phyloP scores from a whole-genome alignment of 176 grass and related monocot genomes.

The Thinopyrum elongatum region DNA sequence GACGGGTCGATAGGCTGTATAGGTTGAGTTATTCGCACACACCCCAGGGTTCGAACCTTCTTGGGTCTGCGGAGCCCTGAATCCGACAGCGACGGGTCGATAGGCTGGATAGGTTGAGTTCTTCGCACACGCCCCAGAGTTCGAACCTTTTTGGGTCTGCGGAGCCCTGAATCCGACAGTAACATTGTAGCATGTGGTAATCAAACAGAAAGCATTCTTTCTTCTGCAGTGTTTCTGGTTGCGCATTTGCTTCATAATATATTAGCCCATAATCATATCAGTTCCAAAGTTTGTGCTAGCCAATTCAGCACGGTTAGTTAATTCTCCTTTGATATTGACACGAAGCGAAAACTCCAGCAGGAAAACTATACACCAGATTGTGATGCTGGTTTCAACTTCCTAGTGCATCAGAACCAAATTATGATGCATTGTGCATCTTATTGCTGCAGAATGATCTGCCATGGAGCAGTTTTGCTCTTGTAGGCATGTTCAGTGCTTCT shows the following conservation, averaged over 20 bases:
- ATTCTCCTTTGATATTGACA: background rate
- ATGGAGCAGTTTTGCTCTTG: background rate
- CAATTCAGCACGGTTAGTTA: background rate
- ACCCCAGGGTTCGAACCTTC: too few species aligned
- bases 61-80: too few species aligned
- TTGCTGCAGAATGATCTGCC: conserved; percentile 2
- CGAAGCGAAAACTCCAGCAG: background rate
- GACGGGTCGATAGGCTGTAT: too few species aligned
- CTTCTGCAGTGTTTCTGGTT: background rate
- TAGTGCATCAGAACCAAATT: background rate
- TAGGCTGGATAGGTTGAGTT: too few species aligned
- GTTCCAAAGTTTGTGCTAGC: background rate
- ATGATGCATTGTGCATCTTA: background rate
- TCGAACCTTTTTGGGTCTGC: too few species aligned
- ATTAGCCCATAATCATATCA: background rate
- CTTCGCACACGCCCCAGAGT: too few species aligned
- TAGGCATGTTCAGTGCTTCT: background rate
- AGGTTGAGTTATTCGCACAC: too few species aligned
- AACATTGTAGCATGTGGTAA: background rate
- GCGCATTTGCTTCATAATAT: background rate
- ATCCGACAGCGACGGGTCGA: too few species aligned
- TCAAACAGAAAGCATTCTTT: background rate
- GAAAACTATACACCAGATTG: background rate
- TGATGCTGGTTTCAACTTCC: background rate
- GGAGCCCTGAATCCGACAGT: too few species aligned